These are phyloP conservation scores for Juncus inflexus DNA, from an alignment of 176 grass and related monocot genomes.

Conservation along the genomic window DNA sequence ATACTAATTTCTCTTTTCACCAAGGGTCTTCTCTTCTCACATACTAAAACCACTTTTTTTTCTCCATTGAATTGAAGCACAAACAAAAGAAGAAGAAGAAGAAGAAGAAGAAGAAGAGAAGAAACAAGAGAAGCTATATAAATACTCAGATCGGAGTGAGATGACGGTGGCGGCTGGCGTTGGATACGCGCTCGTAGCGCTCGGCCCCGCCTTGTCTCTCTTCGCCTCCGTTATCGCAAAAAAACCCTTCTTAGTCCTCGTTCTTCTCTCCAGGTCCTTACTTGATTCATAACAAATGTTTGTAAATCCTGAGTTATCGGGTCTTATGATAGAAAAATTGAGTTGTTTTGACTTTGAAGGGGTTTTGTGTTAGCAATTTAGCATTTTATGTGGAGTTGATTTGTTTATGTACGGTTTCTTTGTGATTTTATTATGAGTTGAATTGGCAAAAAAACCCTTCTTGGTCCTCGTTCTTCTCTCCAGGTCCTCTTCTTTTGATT, in stretches of 20 bases:
- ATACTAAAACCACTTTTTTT: not conserved
- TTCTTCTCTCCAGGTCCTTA: conserved; percentile 88
- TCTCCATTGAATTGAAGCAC: not conserved
- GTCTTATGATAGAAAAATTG: too few species aligned
- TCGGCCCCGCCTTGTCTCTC: conserved; percentile 85
- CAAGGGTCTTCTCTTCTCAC: not conserved
- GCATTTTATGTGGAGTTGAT: too few species aligned
- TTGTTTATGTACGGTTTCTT: too few species aligned
- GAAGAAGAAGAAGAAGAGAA: not conserved
- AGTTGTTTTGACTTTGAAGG: too few species aligned
- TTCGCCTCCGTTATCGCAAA: conserved; percentile 64
- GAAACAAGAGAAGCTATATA: too few species aligned
- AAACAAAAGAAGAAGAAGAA: not conserved
- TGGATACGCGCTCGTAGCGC: conserved; percentile 71
- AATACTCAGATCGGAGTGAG: conserved; percentile 18
- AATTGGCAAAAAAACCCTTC: too few species aligned
- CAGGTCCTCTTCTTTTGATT: conserved; percentile 15
- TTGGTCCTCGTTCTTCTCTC: conserved; percentile 13
- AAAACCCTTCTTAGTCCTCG: conserved; percentile 95
- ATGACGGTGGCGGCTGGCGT: conserved; percentile 84
- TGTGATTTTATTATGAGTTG: too few species aligned
- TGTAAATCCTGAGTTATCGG: too few species aligned
- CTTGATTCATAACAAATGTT: too few species aligned
- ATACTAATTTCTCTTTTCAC: not conserved
- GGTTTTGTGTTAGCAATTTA: too few species aligned